These are phyloP conservation scores for Alloteropsis semialata DNA, from an alignment of 176 grass and related monocot genomes.

Conservation along the genomic window DNA sequence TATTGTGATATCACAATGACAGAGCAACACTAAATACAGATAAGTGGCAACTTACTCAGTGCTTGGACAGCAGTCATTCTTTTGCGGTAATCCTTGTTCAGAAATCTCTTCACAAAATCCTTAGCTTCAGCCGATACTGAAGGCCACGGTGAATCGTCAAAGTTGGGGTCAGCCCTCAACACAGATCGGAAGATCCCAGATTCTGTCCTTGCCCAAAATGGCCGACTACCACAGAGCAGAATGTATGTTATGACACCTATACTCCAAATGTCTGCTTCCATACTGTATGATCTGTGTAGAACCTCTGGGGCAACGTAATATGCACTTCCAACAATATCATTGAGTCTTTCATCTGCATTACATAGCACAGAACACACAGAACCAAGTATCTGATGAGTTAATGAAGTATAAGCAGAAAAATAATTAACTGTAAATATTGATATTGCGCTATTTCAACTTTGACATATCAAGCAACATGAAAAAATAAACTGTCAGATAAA, in stretches of 20 bases:
- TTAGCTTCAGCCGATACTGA: slow-evolving; percentile 79
- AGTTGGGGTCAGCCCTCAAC: slow-evolving; percentile 93
- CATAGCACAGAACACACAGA: slow-evolving; percentile 26
- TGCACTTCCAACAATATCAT: slow-evolving; percentile 98
- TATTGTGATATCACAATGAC: background rate
- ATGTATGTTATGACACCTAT: slow-evolving; percentile 99
- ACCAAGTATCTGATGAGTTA: slow-evolving; percentile 25
- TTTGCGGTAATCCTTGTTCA: slow-evolving; percentile 99
- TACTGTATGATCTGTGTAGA: slow-evolving; percentile 97
- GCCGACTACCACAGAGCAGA: slow-evolving; percentile 87
- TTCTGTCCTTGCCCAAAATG: slow-evolving; percentile 98
- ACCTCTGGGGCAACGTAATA: slow-evolving; percentile 99
- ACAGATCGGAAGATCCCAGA: slow-evolving; percentile 99
- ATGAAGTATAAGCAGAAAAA: slow-evolving; percentile 1
- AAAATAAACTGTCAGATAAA: slow-evolving; percentile 16
- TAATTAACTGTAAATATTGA: background rate
- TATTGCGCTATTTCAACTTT: background rate
- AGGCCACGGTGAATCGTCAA: slow-evolving; percentile 95
- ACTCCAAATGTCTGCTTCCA: slow-evolving; percentile 98
- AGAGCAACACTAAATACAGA: background rate
- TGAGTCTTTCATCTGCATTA: slow-evolving; percentile 94
- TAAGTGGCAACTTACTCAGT: slow-evolving; percentile 69
- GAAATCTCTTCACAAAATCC: slow-evolving; percentile 97
- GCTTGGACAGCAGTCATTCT: slow-evolving; percentile 99
- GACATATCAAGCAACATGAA: background rate